Conservation (phyloP, 2,329 filamentous ascomycete genomes). For the Phaeosphaeriaceae sp. region DNA sequence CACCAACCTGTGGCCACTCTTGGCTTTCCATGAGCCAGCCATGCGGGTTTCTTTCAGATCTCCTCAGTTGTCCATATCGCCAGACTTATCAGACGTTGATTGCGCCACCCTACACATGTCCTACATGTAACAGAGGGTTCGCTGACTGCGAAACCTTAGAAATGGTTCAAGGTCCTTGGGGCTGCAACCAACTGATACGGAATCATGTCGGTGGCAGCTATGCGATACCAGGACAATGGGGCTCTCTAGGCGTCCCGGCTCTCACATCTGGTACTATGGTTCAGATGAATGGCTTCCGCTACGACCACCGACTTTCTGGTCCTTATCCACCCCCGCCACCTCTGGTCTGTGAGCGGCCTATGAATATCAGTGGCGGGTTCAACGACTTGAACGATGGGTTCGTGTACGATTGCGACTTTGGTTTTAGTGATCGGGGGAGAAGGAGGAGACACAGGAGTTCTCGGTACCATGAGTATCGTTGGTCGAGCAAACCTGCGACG, state of each 20-base stretch:
- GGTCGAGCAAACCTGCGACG: slow-evolving; percentile 24
- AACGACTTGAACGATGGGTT: slow-evolving; percentile 13
- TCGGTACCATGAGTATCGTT: slow-evolving; percentile 24
- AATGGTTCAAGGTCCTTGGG: slow-evolving; percentile 43
- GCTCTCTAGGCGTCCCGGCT: slow-evolving; percentile 15
- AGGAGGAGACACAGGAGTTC: slow-evolving; percentile 26
- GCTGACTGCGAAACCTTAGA: slow-evolving; percentile 37
- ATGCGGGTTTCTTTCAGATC: slow-evolving; percentile 51
- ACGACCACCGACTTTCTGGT: slow-evolving; percentile 30
- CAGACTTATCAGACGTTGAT: slow-evolving; percentile 34
- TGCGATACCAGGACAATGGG: slow-evolving; percentile 35
- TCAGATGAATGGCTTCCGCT: slow-evolving; percentile 14
- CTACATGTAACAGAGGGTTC: slow-evolving; percentile 36
- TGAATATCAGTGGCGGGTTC: slow-evolving; percentile 6
- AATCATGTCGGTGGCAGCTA: slow-evolving; percentile 34
- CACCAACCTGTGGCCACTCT: slow-evolving; percentile 54
- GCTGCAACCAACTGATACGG: slow-evolving; percentile 40
- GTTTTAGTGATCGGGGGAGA: slow-evolving; percentile 11
- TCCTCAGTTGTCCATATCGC: slow-evolving; percentile 52
- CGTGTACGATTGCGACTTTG: slow-evolving; percentile 8
- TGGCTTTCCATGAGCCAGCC: slow-evolving; percentile 57
- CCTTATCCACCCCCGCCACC: slow-evolving; percentile 18
- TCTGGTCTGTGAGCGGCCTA: slow-evolving; percentile 6
- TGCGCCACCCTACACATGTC: slow-evolving; percentile 36
- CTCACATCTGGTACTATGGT: slow-evolving; percentile 20